Evolutionary conservation across 768 basidiomycete genomes (phyloP).

Genomic region (Boletus bicolor): DNA sequence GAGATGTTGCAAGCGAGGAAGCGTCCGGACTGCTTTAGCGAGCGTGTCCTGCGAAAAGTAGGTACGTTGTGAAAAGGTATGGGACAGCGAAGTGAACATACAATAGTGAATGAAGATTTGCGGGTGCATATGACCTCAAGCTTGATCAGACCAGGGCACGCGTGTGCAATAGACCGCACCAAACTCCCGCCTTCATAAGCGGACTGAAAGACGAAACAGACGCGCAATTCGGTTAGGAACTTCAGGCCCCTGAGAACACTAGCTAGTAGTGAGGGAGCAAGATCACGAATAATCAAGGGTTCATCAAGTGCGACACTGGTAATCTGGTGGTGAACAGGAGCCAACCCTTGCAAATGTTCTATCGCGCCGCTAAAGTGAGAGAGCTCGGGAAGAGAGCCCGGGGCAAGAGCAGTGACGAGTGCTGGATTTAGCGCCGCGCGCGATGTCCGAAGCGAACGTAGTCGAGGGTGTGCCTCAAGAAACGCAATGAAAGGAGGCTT

Average conservation of each 20-base stretch:
- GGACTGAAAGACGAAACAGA: conserved; percentile 67
- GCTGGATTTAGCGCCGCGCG: conserved; percentile 50
- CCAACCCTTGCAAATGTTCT: conserved; percentile 61
- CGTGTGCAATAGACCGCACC: conserved; percentile 60
- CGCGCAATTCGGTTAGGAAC: conserved; percentile 54
- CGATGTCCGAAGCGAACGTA: conserved; percentile 52
- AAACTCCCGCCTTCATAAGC: conserved; percentile 73
- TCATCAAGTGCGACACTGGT: conserved; percentile 62
- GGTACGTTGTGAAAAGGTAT: background rate
- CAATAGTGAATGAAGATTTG: conserved; percentile 71
- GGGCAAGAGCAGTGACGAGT: conserved; percentile 49
- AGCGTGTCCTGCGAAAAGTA: conserved; percentile 36
- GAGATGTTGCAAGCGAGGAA: conserved; percentile 62
- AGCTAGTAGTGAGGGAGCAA: conserved; percentile 60
- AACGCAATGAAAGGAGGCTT: conserved; percentile 64
- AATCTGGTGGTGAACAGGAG: conserved; percentile 44
- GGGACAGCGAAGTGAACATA: conserved; percentile 29
- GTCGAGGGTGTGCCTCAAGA: conserved; percentile 58
- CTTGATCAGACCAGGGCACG: conserved; percentile 62
- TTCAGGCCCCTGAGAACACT: conserved; percentile 56
- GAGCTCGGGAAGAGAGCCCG: conserved; percentile 45
- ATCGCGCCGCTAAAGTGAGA: conserved; percentile 65
- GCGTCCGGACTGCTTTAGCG: conserved; percentile 57
- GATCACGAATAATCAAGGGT: conserved; percentile 62
- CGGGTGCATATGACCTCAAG: conserved; percentile 65